Percentiles rank a stretch among this genome's conserved stretches.
phyloP scores from a whole-genome alignment of 371 early-diverging fungal genomes.

The Lichtheimia hyalospora region DNA sequence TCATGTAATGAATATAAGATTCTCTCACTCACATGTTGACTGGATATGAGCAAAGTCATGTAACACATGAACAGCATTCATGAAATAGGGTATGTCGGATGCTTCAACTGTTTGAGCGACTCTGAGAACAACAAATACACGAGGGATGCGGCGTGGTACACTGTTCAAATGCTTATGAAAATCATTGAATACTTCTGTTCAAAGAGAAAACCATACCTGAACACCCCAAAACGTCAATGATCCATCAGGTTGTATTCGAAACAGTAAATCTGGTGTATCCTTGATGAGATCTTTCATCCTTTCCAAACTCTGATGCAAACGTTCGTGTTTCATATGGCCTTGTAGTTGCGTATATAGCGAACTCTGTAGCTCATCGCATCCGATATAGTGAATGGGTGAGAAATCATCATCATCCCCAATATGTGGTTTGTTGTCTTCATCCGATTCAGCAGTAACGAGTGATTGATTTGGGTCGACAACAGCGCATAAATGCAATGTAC shows the following conservation, averaged over 20 bases:
- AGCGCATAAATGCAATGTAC: slow-evolving; percentile 63
- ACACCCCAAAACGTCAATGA: slow-evolving; percentile 82
- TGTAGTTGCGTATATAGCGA: slow-evolving; percentile 44
- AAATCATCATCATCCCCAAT: slow-evolving; percentile 27
- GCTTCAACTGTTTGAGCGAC: slow-evolving; percentile 61
- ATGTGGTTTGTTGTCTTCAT: slow-evolving; percentile 6
- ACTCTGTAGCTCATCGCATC: slow-evolving; percentile 52
- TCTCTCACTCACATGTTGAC: slow-evolving; percentile 33
- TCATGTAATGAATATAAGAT: background rate
- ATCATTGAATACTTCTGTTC: background rate
- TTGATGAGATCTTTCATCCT: slow-evolving; percentile 59
- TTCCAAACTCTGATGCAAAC: slow-evolving; percentile 38
- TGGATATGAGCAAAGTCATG: slow-evolving; percentile 57
- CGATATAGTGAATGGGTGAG: slow-evolving; percentile 67
- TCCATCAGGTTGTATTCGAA: slow-evolving; percentile 70
- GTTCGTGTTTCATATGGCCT: slow-evolving; percentile 27
- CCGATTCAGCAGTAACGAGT: slow-evolving; percentile 52
- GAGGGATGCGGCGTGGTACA: slow-evolving; percentile 63
- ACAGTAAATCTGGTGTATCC: slow-evolving; percentile 81
- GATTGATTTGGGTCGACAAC: slow-evolving; percentile 74
- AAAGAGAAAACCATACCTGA: slow-evolving; percentile 46
- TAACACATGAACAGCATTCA: slow-evolving; percentile 52
- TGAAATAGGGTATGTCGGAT: slow-evolving; percentile 60
- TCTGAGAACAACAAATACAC: slow-evolving; percentile 67
- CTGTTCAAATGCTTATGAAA: slow-evolving; percentile 56